Base-by-base conservation (phyloP, 2,329 filamentous ascomycete genomes). In the Bisporella sp. region DNA sequence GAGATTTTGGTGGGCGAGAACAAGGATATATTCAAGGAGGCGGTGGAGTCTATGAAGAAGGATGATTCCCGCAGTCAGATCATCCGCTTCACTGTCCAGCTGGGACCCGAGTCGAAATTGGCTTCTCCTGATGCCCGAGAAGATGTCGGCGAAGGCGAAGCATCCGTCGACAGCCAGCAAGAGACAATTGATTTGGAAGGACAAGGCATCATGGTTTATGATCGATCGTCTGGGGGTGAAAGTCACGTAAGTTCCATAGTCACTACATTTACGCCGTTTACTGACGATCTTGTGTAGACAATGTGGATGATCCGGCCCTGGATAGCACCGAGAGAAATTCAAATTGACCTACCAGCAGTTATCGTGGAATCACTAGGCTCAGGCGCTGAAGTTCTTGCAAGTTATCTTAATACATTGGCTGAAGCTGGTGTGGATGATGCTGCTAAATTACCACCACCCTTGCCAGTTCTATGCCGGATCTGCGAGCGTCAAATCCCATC, bases 241-340 rank as follows among this genome's bases (percentile, higher is more conserved):
- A 93, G 89, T 63, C 92, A 97, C 75, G 89, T 95, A 79, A 75
- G 87, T 78, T 49, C 50, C 47, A 41, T 45, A 4, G 8, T 47
- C 8, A 3, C 31, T n/a, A 5, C 13, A 37, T 41, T 31, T 35
- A 8, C 51, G 5, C 46, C 32, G n/a, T 41, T 48, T 44, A 58
- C 64, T 69, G 51, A 69, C 58, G 21, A 54, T 44, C 45, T 53
- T 57, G 49, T 53, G 47, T 61, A 96, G 89, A 95, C 89, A 13
- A 99, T 99, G 95, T 99, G 93, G 93, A 99, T 99, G 90, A 82
- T 99, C 59, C 87, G 93, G 57, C 93, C 92, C 2, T 95, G 90
- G 69, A 84, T 90, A 40, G 79, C 85, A 40, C 87, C 92, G 5
- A 82, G 90, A 58, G 91, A 97, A 72, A 89, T 99, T 64, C 95